phyloP scores from a whole-genome alignment of 2,329 filamentous ascomycete species.

The Amylocarpus encephaloides region DNA sequence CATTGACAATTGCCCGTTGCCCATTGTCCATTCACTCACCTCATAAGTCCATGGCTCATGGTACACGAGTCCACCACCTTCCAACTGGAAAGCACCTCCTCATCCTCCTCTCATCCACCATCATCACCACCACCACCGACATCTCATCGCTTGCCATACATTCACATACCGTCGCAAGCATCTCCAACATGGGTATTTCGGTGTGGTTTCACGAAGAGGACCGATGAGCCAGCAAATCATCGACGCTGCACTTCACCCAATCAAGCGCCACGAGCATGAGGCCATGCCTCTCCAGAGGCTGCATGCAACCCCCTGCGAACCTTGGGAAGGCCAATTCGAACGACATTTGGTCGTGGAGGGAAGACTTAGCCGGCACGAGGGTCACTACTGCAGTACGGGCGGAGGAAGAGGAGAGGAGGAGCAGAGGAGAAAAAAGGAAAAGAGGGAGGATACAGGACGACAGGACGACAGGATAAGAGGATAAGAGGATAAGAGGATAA shows the following conservation, averaged over 20 bases:
- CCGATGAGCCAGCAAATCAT: conserved; percentile 3
- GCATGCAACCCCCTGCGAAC: conserved; percentile 3
- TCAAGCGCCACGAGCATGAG: background rate
- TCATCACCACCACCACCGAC: background rate
- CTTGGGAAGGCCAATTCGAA: conserved; percentile 4
- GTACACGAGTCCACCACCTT: no score
- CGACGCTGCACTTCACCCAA: background rate
- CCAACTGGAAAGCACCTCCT: background rate
- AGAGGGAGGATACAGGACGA: background rate
- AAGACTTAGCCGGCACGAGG: conserved; percentile 1
- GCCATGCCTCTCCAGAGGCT: background rate
- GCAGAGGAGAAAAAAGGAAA: background rate
- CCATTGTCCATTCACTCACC: no score
- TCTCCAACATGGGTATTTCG: background rate
- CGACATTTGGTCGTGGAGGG: background rate
- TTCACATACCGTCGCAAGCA: background rate
- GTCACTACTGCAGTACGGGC: background rate
- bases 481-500: no score
- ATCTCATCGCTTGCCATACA: background rate
- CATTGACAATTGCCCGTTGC: background rate
- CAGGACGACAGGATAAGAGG: background rate
- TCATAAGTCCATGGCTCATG: no score
- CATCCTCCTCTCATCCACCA: background rate
- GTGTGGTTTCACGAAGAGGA: conserved; percentile 4
- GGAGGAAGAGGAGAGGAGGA: background rate